Evolutionary conservation across 768 basidiomycete genomes (phyloP).

Genomic region (Rhodotorula graminis): DNA sequence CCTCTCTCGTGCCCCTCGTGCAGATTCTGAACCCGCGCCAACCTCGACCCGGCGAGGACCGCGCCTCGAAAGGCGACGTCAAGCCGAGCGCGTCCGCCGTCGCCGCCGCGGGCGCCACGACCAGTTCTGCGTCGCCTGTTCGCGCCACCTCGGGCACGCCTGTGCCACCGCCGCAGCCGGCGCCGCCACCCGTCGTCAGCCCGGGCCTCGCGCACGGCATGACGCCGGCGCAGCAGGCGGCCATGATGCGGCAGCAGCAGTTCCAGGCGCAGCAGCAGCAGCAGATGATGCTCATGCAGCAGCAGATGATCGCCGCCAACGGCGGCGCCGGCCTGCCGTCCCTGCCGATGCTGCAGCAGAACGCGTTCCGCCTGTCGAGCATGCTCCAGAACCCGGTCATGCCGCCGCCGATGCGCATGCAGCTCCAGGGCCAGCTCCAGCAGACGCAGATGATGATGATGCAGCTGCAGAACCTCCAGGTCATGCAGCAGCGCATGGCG

Average conservation of each 20-base stretch:
- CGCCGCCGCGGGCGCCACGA: not conserved
- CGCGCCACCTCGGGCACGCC: not conserved
- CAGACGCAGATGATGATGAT: conserved; percentile 58
- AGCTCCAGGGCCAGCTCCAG: conserved; percentile 58
- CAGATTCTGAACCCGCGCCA: conserved; percentile 31
- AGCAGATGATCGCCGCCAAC: conserved; percentile 45
- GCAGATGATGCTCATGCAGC: conserved; percentile 54
- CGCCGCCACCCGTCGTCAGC: not conserved
- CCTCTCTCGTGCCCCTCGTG: no score
- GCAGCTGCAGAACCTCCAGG: conserved; percentile 45
- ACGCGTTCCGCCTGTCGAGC: conserved; percentile 70
- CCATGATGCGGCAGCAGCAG: conserved; percentile 51
- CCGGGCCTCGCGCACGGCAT: conserved; percentile 10
- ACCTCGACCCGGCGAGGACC: conserved; percentile 8
- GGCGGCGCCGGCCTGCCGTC: conserved; percentile 46
- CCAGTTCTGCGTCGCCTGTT: not conserved
- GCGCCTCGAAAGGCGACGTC: not conserved
- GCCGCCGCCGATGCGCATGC: conserved; percentile 46
- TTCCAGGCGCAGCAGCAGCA: not conserved
- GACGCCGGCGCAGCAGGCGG: conserved; percentile 29
- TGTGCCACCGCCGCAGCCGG: not conserved
- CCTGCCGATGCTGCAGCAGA: conserved; percentile 77
- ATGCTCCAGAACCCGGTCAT: conserved; percentile 75
- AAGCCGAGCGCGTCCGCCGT: conserved; percentile 1
- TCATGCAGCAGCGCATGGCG: conserved; percentile 53